Percentiles rank a stretch among this genome's conserved stretches.
Evolutionary conservation across 495 filamentous ascomycete species (phyloP).

Genomic region (Friedmanniomyces endolithicus): DNA sequence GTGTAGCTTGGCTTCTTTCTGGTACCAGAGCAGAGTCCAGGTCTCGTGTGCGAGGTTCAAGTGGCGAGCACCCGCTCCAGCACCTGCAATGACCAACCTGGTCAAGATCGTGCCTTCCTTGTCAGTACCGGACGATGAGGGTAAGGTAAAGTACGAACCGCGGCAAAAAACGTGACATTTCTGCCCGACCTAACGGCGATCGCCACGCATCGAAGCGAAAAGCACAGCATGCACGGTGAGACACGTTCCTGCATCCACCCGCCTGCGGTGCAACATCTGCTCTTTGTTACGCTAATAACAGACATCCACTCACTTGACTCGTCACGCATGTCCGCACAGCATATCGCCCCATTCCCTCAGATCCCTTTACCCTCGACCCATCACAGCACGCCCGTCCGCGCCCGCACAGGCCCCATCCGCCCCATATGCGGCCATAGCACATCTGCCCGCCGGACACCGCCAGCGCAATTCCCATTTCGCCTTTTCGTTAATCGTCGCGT

Average conservation of each 20-base stretch:
- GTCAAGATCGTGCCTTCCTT: background rate
- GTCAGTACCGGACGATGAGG: background rate
- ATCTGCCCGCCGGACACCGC: background rate
- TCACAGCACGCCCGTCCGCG: background rate
- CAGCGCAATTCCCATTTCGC: background rate
- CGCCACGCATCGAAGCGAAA: too few species aligned
- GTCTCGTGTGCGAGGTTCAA: background rate
- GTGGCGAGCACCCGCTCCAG: background rate
- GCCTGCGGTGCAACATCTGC: background rate
- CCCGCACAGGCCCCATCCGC: background rate
- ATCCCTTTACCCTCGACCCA: background rate
- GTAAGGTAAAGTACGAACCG: background rate
- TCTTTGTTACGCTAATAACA: background rate
- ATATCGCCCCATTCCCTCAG: background rate
- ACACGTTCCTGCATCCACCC: background rate
- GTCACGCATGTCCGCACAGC: background rate
- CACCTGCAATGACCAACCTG: background rate
- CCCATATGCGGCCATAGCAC: background rate
- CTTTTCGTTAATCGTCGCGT: background rate
- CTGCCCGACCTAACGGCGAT: too few species aligned
- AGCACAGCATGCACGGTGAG: background rate
- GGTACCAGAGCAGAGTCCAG: background rate
- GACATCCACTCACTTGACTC: background rate
- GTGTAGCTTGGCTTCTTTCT: too few species aligned
- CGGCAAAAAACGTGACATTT: background rate